Conservation (phyloP, 148 eudicot species). For the Camellia granthamiana region DNA sequence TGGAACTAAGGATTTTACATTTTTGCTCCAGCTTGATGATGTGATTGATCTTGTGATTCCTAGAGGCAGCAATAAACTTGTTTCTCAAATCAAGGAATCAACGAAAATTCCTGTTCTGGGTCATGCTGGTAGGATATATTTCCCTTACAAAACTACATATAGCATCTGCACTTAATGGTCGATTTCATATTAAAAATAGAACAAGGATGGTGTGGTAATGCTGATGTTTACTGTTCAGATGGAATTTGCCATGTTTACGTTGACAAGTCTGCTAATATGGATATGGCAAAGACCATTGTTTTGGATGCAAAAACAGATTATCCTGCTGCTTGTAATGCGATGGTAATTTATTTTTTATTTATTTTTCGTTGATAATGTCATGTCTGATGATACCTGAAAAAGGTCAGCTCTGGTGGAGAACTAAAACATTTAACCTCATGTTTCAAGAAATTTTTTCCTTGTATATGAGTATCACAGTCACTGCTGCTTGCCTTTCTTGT, state of each 20-base stretch:
- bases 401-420: not conserved
- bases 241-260: conserved; percentile 95
- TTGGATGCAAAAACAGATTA: conserved; percentile 88
- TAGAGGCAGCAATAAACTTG: conserved; percentile 98
- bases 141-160: not conserved
- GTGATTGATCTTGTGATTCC: conserved; percentile 99
- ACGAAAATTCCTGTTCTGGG: conserved; percentile 98
- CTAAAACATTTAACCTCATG: not conserved
- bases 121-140: conserved; percentile 65
- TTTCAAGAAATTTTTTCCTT: not conserved
- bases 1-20: conserved; percentile 13
- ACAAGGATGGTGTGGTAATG: conserved; percentile 13
- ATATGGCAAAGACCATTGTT: conserved; percentile 75
- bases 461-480: not conserved
- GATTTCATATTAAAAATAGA: not conserved
- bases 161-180: conserved; percentile 4
- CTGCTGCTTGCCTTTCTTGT: not conserved
- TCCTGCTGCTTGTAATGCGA: conserved; percentile 98
- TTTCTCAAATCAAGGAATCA: conserved; percentile 87
- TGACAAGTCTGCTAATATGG: conserved; percentile 86
- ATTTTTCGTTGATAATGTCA: not conserved
- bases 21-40: conserved; percentile 75
- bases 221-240: conserved; percentile 43
- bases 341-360: conserved; percentile 45
- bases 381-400: not conserved